phyloP scores from a whole-genome alignment of 1,284 basidiomycete species.

The Cryptococcus deneoformans region DNA sequence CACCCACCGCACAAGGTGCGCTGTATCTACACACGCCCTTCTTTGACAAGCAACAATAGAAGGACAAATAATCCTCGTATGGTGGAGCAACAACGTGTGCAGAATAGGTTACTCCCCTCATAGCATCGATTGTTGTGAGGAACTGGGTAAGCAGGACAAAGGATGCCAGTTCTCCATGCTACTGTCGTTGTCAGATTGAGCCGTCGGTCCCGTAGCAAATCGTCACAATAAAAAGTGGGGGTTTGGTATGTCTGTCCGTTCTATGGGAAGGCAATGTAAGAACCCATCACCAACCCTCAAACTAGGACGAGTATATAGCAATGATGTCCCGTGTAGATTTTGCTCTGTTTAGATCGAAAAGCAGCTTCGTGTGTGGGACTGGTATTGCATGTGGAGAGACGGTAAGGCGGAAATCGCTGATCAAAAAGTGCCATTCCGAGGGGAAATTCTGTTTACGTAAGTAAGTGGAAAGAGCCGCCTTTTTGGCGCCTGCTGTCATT shows the following conservation, averaged over 20 bases:
- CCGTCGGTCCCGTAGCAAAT: no score
- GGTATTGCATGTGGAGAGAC: constrained; percentile 3
- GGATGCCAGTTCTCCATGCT: no score
- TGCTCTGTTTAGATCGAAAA: neutral
- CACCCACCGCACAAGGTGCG: no score
- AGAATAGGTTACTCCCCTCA: no score
- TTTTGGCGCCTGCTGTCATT: no score
- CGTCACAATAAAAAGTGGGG: neutral
- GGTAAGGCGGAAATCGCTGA: neutral
- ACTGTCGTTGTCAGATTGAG: no score
- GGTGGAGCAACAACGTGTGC: no score
- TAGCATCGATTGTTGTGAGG: no score
- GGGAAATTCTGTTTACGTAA: neutral
- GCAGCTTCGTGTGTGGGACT: neutral
- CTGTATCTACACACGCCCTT: no score
- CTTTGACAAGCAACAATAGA: no score
- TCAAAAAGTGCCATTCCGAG: neutral
- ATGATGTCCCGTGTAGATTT: neutral
- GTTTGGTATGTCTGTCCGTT: constrained; percentile 30
- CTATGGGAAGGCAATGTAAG: constrained; percentile 40
- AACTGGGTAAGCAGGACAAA: no score
- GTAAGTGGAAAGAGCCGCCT: neutral
- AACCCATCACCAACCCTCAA: constrained; percentile 42
- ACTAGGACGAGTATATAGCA: constrained; percentile 33
- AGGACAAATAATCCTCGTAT: no score